Evolutionary conservation across 148 eudicot genomes (phyloP), one percentile per base, ranked within the genome.

Genomic region (Beta vulgaris): DNA sequence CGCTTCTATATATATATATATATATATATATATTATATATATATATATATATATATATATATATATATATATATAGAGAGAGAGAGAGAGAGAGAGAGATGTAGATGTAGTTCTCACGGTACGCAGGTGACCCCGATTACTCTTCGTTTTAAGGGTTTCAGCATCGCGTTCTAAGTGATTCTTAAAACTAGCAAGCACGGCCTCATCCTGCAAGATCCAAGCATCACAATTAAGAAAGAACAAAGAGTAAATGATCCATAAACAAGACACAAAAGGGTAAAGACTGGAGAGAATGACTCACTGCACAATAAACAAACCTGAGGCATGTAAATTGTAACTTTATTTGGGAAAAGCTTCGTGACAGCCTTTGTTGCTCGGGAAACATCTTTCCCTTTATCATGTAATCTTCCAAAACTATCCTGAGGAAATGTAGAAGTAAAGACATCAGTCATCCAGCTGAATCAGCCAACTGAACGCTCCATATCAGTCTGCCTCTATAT

Each of bases 321-420:
- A 60, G 97, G 98, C 90, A 89, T 74, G 80, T 95, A 91, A 83
- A 95, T 86, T 72, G 88, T 80, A 25, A 95, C 97, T 89, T 92
- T 95, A 67, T 95, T 95, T 21, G 97, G 96, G 43, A 95, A 92
- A 74, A 95, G 91, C 74, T 87, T 90, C 40, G 91, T 80, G 40
- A 94, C 79, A 75, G 84, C 87, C 78, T 90, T 94, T 57, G 90
- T 82, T 74, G 92, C 78, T 82, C 91, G 91, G 57, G 98, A 83
- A 76, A 85, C 79, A 43, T 92, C 97, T 83, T 91, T 92, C 44
- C 93, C 88, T 77, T 86, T 88, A 48, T 94, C 97, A 82, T 90
- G 93, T 69, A 94, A 78, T 82, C 96, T 85, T 80, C 98, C 98
- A 79, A 94, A 90, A 88, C 96, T 87, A 81, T 94, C 98, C 98